Evolutionary conservation across 768 basidiomycete genomes (phyloP).

Genomic region (Hygrocybe coccinea): DNA sequence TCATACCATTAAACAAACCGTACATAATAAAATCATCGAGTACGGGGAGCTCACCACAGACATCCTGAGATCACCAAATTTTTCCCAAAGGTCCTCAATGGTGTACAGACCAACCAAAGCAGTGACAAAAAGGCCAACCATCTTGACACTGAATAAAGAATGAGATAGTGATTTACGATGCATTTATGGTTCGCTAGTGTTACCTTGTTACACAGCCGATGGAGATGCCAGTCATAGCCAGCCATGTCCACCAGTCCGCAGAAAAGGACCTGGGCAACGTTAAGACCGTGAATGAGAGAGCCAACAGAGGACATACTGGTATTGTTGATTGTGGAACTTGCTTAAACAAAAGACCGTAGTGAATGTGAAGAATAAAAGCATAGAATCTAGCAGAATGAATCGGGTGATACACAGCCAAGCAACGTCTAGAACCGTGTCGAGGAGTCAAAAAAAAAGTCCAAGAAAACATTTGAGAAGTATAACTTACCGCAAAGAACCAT

Average conservation of each 20-base stretch:
- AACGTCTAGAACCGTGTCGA: slow-evolving; percentile 56
- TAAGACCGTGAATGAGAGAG: neutral
- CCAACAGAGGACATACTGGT: slow-evolving; percentile 47
- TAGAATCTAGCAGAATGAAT: slow-evolving; percentile 96
- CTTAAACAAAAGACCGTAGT: slow-evolving; percentile 90
- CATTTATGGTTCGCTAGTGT: slow-evolving; percentile 8
- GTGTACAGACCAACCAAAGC: slow-evolving; percentile 94
- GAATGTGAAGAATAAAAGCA: slow-evolving; percentile 99
- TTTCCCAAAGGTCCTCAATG: slow-evolving; percentile 96
- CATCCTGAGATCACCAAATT: slow-evolving; percentile 95
- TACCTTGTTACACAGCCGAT: slow-evolving; percentile 95
- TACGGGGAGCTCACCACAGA: slow-evolving; percentile 55
- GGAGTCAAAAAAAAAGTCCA: neutral
- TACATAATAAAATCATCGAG: neutral
- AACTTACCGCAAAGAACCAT: slow-evolving; percentile 87
- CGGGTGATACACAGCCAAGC: slow-evolving; percentile 96
- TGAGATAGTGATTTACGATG: neutral
- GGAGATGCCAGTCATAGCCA: slow-evolving; percentile 85
- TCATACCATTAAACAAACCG: slow-evolving; percentile 8
- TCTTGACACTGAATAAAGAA: slow-evolving; percentile 67
- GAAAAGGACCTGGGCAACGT: slow-evolving; percentile 68
- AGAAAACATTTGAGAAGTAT: neutral
- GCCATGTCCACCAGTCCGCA: slow-evolving; percentile 97
- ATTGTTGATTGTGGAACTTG: slow-evolving; percentile 97
- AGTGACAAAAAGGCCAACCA: slow-evolving; percentile 94